These are phyloP conservation scores for Metarhizium rileyi DNA, from an alignment of 2,329 filamentous ascomycete genomes.

Conservation along the genomic window DNA sequence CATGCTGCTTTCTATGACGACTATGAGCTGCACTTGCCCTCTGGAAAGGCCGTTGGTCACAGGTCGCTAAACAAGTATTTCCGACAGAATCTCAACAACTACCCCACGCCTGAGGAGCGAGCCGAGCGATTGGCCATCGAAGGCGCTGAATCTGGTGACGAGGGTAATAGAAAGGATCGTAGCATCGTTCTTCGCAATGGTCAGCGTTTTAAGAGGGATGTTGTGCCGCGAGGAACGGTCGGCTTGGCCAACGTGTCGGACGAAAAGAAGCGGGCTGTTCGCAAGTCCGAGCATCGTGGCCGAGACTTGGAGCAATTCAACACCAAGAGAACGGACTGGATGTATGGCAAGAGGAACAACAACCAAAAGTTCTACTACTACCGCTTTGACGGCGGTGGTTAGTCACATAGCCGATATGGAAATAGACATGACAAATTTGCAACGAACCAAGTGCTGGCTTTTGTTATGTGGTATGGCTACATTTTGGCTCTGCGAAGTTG, in stretches of 20 bases:
- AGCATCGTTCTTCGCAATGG: constrained; percentile 8
- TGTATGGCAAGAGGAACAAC: constrained; percentile 65
- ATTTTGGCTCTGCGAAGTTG: neutral
- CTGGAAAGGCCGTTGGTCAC: constrained; percentile 82
- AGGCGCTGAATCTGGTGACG: constrained; percentile 22
- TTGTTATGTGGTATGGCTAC: neutral
- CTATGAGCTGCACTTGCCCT: constrained; percentile 86
- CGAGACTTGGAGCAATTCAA: constrained; percentile 54
- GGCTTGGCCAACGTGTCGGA: constrained; percentile 72
- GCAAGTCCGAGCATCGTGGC: constrained; percentile 57
- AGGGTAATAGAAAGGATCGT: constrained; percentile 22
- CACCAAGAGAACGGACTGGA: constrained; percentile 55
- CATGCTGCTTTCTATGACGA: constrained; percentile 83
- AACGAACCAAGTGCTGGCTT: constrained; percentile 1
- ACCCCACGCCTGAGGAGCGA: constrained; percentile 71
- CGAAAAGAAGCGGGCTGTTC: constrained; percentile 61
- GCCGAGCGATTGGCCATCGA: constrained; percentile 57
- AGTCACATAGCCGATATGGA: constrained; percentile 10
- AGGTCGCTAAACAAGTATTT: constrained; percentile 81
- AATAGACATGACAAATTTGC: constrained; percentile 2
- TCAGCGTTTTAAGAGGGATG: constrained; percentile 36
- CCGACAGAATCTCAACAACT: constrained; percentile 81
- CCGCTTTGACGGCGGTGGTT: constrained; percentile 36
- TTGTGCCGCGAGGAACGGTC: constrained; percentile 59
- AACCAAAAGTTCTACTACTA: constrained; percentile 57